phyloP scores from a whole-genome alignment of 2,329 filamentous ascomycete species.

The Curvularia sp. region DNA sequence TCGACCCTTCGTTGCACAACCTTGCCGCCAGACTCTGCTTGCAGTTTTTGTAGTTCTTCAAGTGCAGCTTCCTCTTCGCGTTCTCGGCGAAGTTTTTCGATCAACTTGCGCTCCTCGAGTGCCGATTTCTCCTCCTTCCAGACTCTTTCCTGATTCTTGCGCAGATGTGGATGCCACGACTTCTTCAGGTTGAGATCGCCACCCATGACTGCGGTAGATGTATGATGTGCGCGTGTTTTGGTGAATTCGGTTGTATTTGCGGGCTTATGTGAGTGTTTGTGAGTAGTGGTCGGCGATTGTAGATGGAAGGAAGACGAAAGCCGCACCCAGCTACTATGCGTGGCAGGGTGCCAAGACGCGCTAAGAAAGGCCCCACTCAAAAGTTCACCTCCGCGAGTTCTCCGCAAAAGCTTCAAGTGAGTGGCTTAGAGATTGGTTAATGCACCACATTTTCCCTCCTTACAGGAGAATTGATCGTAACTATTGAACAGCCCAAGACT shows the following conservation, averaged over 20 bases:
- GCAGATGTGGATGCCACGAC: conserved; percentile 85
- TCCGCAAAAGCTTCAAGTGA: conserved; percentile 37
- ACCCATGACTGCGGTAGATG: conserved; percentile 70
- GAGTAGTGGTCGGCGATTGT: neutral
- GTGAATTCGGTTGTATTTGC: neutral
- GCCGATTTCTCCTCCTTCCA: conserved; percentile 93
- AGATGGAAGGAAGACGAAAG: conserved; percentile 12
- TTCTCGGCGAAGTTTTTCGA: conserved; percentile 89
- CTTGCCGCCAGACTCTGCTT: conserved; percentile 79
- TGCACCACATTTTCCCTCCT: neutral
- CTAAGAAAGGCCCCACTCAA: conserved; percentile 24
- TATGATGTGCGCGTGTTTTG: neutral
- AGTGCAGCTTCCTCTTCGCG: conserved; percentile 91
- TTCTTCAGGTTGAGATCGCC: conserved; percentile 94
- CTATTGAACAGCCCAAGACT: neutral
- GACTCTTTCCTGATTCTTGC: conserved; percentile 88
- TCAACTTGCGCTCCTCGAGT: conserved; percentile 91
- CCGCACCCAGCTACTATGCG: conserved; percentile 9
- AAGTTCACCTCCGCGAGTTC: conserved; percentile 35
- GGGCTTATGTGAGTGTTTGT: neutral
- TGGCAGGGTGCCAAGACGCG: conserved; percentile 17
- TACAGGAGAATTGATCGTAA: neutral
- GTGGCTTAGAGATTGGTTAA: neutral
- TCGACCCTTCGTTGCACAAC: conserved; percentile 85
- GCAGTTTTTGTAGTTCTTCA: conserved; percentile 87